Base-by-base conservation (phyloP, 345 rosid species). In the Odontarrhena argentea region DNA sequence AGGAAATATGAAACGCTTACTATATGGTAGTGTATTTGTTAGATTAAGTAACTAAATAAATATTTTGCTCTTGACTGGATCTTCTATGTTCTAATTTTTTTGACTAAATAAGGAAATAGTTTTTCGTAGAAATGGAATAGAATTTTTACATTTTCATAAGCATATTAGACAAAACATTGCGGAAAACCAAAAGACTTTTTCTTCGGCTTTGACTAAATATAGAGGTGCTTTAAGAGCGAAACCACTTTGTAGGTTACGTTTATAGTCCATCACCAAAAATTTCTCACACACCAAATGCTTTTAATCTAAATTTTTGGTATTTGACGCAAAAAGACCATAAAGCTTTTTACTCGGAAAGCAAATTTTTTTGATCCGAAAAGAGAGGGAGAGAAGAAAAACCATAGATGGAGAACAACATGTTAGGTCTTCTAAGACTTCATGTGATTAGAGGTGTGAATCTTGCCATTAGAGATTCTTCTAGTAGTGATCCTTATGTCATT, bases 401-500 rank as follows among this genome's bases (percentile, higher is more conserved):
- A 26, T 15, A 12, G 10, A 90, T 90, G 94, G 98, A 93, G 70
- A 68, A 81, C 25, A 68, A 81, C 25, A 25, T 84, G 25, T 26
- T 88, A 76, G 98, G 96, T 25, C 77, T 93, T 78, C 86, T 93
- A 13, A 77, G 90, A 43, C 68, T 93, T 74, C 86, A 74, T 63
- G 86, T 93, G 58, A 68, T 66, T n/a, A 81, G 81, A 52, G 98
- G 98, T 25, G 76, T 86, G 1, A 86, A 88, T 74, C 98, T 93
- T 50, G 98, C 97, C 24, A 68, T 93, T 35, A 85, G 97, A 62
- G 97, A 93, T 65, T 78, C 84, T 37, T 43, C 48, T 0, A 85
- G 88, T 77, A 93, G 98, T 34, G 98, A 93, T 74, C 98, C 97
- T 71, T 93, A 90, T 48, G 78, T 85, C 40, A 71, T 90, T 56